Evolutionary conservation across 2,329 filamentous ascomycete species (phyloP), one percentile per base, ranked within the genome.

Genomic region (Ophiocordyceps sinensis): DNA sequence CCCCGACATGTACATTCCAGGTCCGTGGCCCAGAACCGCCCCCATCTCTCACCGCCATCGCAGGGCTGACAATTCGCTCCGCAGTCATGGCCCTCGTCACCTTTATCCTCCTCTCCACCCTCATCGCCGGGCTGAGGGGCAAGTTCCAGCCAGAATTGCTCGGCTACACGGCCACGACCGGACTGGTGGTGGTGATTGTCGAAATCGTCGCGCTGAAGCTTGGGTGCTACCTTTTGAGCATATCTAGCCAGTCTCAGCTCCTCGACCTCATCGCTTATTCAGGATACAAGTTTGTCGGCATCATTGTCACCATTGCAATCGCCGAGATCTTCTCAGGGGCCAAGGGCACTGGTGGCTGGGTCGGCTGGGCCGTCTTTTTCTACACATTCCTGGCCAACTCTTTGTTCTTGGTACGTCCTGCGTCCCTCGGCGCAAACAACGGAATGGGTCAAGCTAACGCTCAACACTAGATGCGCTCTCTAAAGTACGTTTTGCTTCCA

Each of bases 1-100:
- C 49, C 91, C 93, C 14, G 91, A 98, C 64, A 96, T 98, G 88
- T 98, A 98, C 66, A 98, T 98, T 53, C 88, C 88, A 44, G 63
- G 66, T 71, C 51, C 17, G 31, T 11, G n/a, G 3, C 9, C 21
- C n/a, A 15, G 3, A 10, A 2, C 8, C n/a, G 13, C 5, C 17
- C n/a, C 32, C 9, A 17, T 35, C n/a, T 11, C 5, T 13, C 12
- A 2, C 30, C 12, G 13, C 32, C 10, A 7, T 15, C 9, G 2
- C 19, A 19, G 38, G 37, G 38, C 56, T 59, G 41, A 59, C 49
- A n/a, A n/a, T 4, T 19, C 31, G 9, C 28, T 11, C 7, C 9
- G 38, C 28, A 61, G 82, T 93, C 55, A 98, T 98, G 91, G 89
- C 91, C 1, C 71, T 98, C 41, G 87, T 96, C 37, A 98, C 91